These are phyloP conservation scores for Didymella exigua DNA, from an alignment of 2,329 filamentous ascomycete species.

Conservation along the genomic window DNA sequence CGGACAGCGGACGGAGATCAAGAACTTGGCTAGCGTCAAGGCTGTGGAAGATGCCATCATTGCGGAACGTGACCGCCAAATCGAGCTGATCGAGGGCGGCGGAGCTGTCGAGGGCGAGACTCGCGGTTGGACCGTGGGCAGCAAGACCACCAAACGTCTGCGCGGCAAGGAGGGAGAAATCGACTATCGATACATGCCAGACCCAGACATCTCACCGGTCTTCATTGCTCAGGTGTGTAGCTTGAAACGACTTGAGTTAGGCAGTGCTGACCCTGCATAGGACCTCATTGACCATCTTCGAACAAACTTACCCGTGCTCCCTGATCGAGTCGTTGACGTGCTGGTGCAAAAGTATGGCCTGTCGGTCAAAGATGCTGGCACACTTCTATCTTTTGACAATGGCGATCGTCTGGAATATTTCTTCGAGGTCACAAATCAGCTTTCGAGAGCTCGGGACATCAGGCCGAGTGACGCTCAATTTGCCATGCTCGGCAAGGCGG, in stretches of 20 bases:
- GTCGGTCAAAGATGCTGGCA: slow-evolving; percentile 80
- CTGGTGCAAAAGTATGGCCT: slow-evolving; percentile 70
- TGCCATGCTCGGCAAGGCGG: slow-evolving; percentile 51
- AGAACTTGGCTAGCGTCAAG: slow-evolving; percentile 94
- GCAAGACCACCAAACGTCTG: slow-evolving; percentile 77
- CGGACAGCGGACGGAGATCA: slow-evolving; percentile 93
- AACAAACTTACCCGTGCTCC: slow-evolving; percentile 69
- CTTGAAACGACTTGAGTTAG: not conserved
- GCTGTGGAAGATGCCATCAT: slow-evolving; percentile 94
- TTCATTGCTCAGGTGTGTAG: slow-evolving; percentile 64
- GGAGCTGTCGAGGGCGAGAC: slow-evolving; percentile 83
- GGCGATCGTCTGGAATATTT: slow-evolving; percentile 85
- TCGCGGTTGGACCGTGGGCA: slow-evolving; percentile 87
- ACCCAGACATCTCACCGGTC: slow-evolving; percentile 85
- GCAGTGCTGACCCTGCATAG: slow-evolving; percentile 22
- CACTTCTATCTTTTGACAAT: slow-evolving; percentile 76
- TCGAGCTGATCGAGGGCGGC: slow-evolving; percentile 75
- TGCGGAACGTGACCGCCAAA: slow-evolving; percentile 88
- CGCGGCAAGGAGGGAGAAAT: slow-evolving; percentile 96
- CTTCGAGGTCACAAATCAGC: slow-evolving; percentile 63
- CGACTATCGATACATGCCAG: slow-evolving; percentile 98
- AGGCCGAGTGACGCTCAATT: slow-evolving; percentile 33
- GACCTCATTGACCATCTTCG: slow-evolving; percentile 71
- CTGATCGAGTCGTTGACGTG: slow-evolving; percentile 70
- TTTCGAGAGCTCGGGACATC: slow-evolving; percentile 15